Conservation (phyloP, 2,329 filamentous ascomycete genomes). For the Metarhizium brunneum region DNA sequence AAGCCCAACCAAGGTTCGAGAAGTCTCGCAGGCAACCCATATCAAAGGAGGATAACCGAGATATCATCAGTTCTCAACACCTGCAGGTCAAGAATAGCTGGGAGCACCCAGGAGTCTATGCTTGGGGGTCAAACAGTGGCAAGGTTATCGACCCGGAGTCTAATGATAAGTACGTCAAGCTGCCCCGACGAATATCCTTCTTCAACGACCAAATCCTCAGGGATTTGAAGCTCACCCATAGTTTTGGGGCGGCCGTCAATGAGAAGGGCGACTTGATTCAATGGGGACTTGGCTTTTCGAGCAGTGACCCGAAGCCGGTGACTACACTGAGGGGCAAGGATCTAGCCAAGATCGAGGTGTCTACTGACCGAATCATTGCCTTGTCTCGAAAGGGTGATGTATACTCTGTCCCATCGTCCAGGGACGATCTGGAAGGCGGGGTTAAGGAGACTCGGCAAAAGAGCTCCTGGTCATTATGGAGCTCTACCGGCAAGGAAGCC, state of each 20-base stretch:
- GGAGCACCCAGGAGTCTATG: slow-evolving; percentile 80
- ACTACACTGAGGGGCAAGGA: slow-evolving; percentile 75
- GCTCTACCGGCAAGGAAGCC: slow-evolving; percentile 19
- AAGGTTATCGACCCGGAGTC: slow-evolving; percentile 80
- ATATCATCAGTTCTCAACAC: slow-evolving; percentile 76
- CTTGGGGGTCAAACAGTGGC: slow-evolving; percentile 84
- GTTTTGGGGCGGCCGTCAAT: slow-evolving; percentile 77
- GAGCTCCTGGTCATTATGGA: slow-evolving; percentile 66
- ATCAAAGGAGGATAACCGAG: slow-evolving; percentile 63
- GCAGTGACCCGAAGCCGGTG: slow-evolving; percentile 51
- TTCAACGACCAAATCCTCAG: slow-evolving; percentile 80
- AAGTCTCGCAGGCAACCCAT: slow-evolving; percentile 45
- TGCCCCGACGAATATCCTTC: slow-evolving; percentile 65
- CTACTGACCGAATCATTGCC: slow-evolving; percentile 73
- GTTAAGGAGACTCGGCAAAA: slow-evolving; percentile 49
- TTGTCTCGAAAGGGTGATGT: slow-evolving; percentile 66
- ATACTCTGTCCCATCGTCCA: slow-evolving; percentile 75
- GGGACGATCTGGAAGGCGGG: slow-evolving; percentile 58
- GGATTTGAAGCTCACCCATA: slow-evolving; percentile 75
- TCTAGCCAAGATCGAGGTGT: slow-evolving; percentile 65
- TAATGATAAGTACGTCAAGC: slow-evolving; percentile 68
- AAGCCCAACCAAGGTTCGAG: slow-evolving; percentile 59
- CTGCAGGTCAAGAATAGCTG: slow-evolving; percentile 76
- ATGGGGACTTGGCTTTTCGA: slow-evolving; percentile 76
- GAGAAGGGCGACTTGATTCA: slow-evolving; percentile 85